Conservation (phyloP, 2,329 filamentous ascomycete species). For the Apiospora rasikravindrae region DNA sequence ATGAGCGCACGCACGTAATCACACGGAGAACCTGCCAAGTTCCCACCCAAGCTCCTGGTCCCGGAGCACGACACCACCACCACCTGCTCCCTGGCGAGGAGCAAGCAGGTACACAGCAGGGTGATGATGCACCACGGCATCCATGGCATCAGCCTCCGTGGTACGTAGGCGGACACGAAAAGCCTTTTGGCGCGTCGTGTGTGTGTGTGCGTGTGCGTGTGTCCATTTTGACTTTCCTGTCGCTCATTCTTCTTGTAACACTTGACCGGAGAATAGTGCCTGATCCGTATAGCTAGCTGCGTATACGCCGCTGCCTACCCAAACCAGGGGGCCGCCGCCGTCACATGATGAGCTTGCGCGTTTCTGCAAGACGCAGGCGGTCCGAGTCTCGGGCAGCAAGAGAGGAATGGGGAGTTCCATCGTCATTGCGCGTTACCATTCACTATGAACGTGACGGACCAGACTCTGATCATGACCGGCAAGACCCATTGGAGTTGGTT, state of each 20-base stretch:
- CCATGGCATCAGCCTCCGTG: background rate
- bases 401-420: background rate
- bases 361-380: background rate
- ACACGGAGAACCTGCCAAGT: background rate
- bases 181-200: background rate
- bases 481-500: background rate
- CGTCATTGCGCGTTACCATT: background rate
- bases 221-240: background rate
- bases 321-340: background rate
- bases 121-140: background rate
- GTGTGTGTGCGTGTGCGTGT: background rate
- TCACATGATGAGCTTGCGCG: background rate
- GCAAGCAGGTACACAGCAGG: background rate
- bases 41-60: background rate
- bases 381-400: background rate
- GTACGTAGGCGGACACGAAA: background rate
- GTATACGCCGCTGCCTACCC: background rate
- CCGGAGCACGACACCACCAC: background rate
- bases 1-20: background rate
- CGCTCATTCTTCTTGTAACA: background rate
- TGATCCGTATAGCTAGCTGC: background rate
- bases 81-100: background rate
- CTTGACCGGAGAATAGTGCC: constrained; percentile 5
- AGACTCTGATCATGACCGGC: background rate
- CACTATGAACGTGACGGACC: background rate